Evolutionary conservation across 306 rosid genomes (phyloP), one percentile per base, ranked within the genome.

Genomic region (Pyrus communis): DNA sequence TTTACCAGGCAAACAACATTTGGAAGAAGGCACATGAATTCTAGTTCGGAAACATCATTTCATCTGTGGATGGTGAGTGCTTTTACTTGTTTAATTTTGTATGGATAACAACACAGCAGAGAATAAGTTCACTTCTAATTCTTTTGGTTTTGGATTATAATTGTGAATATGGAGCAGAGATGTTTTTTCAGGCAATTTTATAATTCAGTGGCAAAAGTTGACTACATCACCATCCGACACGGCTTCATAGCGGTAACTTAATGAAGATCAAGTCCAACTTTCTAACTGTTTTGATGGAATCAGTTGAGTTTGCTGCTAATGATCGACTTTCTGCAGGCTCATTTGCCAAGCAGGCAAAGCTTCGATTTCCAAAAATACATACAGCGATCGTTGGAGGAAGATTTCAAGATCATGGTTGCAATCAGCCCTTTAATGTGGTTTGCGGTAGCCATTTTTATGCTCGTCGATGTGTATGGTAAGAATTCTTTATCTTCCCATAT

Each of bases 371-470:
- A 78, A 38, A 60, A 77, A 25, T 74, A 84, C 80, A 84, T 84
- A 19, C 52, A 81, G 60, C 74, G 84, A 59, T 69, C 80, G 7
- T 74, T 84, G 76, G 87, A 84, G 54, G 85, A 77, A 77, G 87
- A 84, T 80, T 84, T 77, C 82, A 84, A 79, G 70, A 64, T 1
- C 38, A 72, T 84, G 77, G 78, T 84, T 31, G 78, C 80, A 57
- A 70, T 84, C 67, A 85, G 88, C 83, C 88, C 88, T 78, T 23
- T 73, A 27, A 85, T 85, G 88, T 85, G 88, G 88, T 78, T 85
- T 54, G 18, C 30, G 25, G 77, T 78, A 40, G 83, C 71, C 35
- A 68, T 72, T 70, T 38, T 85, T 17, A 11, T 85, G 70, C 85
- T 85, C 7, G 28, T 81, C 49, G 88, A 85, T 49, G 88, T 85